Conservation (phyloP, 208 protist genomes). For the Pavlovales sp. region DNA sequence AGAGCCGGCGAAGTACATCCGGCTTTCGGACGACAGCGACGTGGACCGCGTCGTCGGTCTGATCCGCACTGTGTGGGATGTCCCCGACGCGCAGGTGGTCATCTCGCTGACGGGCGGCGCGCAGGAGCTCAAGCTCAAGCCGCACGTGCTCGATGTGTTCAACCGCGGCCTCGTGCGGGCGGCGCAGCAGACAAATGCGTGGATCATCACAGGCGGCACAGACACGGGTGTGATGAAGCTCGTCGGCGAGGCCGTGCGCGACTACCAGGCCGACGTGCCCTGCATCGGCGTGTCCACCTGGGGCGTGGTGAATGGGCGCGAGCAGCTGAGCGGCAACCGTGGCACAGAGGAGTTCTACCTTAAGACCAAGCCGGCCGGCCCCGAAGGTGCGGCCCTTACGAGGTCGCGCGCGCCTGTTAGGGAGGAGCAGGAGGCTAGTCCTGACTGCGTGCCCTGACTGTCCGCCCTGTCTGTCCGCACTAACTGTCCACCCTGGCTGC, state of each 20-base stretch:
- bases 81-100: neutral
- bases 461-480: too few species aligned
- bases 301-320: neutral
- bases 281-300: neutral
- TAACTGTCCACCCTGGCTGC: too few species aligned
- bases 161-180: neutral
- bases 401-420: too few species aligned
- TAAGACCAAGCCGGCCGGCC: neutral
- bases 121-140: neutral
- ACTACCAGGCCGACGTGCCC: neutral
- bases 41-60: neutral
- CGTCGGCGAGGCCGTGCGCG: constrained; percentile 6
- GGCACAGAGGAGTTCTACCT: neutral
- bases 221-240: neutral
- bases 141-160: neutral
- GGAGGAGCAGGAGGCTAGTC: too few species aligned
- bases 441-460: too few species aligned
- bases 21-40: neutral
- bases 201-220: constrained; percentile 19
- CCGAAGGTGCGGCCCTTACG: too few species aligned
- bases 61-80: neutral
- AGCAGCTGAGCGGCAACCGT: neutral
- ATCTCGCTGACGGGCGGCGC: constrained; percentile 14
- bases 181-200: constrained; percentile 7
- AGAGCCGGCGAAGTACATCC: neutral